Conservation (phyloP, 257 asterid species). For the Przewalskia tangutica region DNA sequence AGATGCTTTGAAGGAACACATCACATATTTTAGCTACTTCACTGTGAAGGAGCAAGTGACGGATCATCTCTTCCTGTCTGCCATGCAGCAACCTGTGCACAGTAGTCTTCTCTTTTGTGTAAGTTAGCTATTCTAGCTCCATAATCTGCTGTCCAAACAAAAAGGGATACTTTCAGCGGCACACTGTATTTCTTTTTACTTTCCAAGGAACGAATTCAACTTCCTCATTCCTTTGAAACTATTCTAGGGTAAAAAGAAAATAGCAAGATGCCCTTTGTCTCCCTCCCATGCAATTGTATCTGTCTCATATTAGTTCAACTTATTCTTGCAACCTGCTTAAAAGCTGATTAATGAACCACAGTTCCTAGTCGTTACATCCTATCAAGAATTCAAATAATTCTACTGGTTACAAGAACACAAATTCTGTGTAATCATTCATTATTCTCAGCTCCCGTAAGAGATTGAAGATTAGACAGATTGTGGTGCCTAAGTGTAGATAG, state of each 20-base stretch:
- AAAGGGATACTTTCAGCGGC: not conserved
- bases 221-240: not conserved
- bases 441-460: not conserved
- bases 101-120: not conserved
- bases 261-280: not conserved
- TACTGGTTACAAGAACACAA: not conserved
- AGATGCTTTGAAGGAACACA: not conserved
- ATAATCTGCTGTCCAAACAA: not conserved
- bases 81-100: conserved; percentile 4
- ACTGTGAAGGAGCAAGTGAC: not conserved
- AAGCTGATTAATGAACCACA: not conserved
- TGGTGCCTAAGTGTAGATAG: not conserved
- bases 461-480: not conserved
- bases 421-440: not conserved
- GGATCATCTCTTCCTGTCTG: not conserved
- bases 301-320: not conserved
- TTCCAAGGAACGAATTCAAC: not conserved
- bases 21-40: conserved; percentile 1
- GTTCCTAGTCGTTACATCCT: not conserved
- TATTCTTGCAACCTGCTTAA: not conserved
- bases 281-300: not conserved
- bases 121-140: not conserved
- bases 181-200: not conserved
- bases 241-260: not conserved
- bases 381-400: not conserved